Evolutionary conservation across 306 rosid species (phyloP), one percentile per base, ranked within the genome.

Genomic region (Fagus sylvatica): DNA sequence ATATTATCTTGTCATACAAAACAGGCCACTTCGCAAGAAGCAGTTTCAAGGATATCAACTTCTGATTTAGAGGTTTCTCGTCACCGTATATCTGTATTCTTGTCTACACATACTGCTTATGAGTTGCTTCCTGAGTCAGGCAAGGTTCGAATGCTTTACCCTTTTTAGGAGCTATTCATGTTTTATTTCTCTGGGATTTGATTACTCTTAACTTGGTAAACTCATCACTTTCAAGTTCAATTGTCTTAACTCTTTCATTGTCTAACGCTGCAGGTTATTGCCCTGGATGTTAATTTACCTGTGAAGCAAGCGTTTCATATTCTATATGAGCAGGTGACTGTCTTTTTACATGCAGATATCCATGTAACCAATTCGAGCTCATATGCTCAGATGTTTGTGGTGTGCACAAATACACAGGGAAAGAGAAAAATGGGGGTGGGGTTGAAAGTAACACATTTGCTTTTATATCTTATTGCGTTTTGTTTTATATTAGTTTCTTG

Each of bases 41-140:
- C 88, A 71, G 77, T 78, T 84, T 85, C 86, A 65, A 83, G 87
- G 82, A 73, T 83, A 82, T 78, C 88, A 43, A 83, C 61, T 37
- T 79, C 91, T 72, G 92, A 91, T 78, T 71, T 93, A 66, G 87
- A 88, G 85, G 83, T 81, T 72, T 91, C 95, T 75, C 91, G 91
- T n/a, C 89, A 85, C 54, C 90, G 89, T 73, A 79, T 91, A 82
- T 88, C 92, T 53, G 76, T 59, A 40, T 93, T 89, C 88, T 75
- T 93, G 82, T 87, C 95, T 74, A 42, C 87, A 11, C 87, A 87
- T 78, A 88, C 82, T 75, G 90, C 93, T 60, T 93, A 89, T 40
- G 93, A 93, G 71, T 82, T 93, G 80, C 93, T 93, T 84, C 98
- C 98, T 3, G 95, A 93, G 83, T 93, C 98, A 40, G 98, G 98